phyloP scores from a whole-genome alignment of 371 early-diverging fungal genomes.

The Funneliformis caledonium region DNA sequence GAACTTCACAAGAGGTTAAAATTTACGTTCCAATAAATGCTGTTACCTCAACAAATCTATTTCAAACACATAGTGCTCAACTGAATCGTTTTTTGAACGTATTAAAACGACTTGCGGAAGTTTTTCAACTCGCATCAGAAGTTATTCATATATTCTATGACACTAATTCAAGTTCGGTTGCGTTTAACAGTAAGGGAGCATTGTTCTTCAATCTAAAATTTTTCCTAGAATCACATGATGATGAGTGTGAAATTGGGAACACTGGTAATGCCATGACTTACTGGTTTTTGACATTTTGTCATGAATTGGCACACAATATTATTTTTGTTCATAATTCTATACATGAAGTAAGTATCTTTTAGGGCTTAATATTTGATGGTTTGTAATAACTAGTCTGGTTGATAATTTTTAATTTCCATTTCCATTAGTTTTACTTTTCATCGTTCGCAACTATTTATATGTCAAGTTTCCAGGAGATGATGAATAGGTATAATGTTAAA shows the following conservation, averaged over 20 bases:
- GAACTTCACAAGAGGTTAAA: conserved; percentile 53
- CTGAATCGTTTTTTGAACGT: too few species aligned
- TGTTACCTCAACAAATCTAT: too few species aligned
- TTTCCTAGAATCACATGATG: conserved; percentile 71
- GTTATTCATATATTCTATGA: conserved; percentile 82
- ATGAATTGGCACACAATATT: conserved; percentile 90
- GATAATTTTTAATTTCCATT: too few species aligned
- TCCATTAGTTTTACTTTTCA: too few species aligned
- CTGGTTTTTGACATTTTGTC: conserved; percentile 87
- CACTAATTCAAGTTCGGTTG: conserved; percentile 68
- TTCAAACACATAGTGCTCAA: too few species aligned
- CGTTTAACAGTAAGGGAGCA: conserved; percentile 79
- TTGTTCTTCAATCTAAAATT: conserved; percentile 86
- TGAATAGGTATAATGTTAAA: too few species aligned
- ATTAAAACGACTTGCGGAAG: conserved; percentile 32
- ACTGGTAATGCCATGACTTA: conserved; percentile 67
- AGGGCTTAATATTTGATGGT: too few species aligned
- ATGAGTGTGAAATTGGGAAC: not conserved
- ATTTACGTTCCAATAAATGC: too few species aligned
- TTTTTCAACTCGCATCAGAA: conserved; percentile 62
- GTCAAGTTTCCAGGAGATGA: too few species aligned
- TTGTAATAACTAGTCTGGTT: too few species aligned
- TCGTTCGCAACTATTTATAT: too few species aligned
- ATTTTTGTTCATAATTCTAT: conserved; percentile 41
- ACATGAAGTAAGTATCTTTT: too few species aligned